These are phyloP conservation scores for Trichoderma arundinaceum DNA, from an alignment of 2,329 filamentous ascomycete genomes.

Conservation along the genomic window DNA sequence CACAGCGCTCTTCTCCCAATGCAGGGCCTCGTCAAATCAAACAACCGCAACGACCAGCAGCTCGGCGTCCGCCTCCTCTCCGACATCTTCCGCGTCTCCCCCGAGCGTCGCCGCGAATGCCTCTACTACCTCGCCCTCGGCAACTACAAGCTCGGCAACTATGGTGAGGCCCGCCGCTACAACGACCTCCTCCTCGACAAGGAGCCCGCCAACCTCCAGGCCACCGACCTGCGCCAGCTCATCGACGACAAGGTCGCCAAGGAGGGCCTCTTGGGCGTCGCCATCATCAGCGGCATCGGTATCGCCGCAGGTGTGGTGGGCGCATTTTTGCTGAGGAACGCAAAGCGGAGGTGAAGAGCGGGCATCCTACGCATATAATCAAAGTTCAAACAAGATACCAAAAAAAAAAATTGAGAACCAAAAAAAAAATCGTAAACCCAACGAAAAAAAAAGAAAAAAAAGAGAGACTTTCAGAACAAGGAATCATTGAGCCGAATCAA, in stretches of 20 bases:
- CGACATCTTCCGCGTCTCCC: conserved; percentile 93
- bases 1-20: background rate
- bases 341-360: conserved; percentile 59
- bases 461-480: background rate
- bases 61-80: conserved; percentile 90
- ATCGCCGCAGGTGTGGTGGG: conserved; percentile 93
- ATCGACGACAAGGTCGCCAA: conserved; percentile 97
- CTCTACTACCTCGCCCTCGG: conserved; percentile 97
- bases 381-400: background rate
- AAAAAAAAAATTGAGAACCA: conserved; percentile 30
- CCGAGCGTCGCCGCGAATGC: conserved; percentile 93
- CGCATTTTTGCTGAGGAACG: conserved; percentile 80
- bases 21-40: conserved; percentile 94
- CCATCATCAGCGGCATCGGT: conserved; percentile 91
- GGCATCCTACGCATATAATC: background rate
- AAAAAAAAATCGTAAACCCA: conserved; percentile 2
- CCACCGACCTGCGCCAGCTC: conserved; percentile 79
- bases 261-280: conserved; percentile 91
- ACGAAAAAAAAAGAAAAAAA: background rate
- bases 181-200: conserved; percentile 91
- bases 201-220: conserved; percentile 90
- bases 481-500: background rate
- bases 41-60: conserved; percentile 83
- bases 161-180: conserved; percentile 90
- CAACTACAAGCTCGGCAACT: conserved; percentile 98